Percentiles rank a stretch among this genome's conserved stretches.
phyloP scores from a whole-genome alignment of 2,329 filamentous ascomycete genomes.

The Clarireedia homoeocarpa region DNA sequence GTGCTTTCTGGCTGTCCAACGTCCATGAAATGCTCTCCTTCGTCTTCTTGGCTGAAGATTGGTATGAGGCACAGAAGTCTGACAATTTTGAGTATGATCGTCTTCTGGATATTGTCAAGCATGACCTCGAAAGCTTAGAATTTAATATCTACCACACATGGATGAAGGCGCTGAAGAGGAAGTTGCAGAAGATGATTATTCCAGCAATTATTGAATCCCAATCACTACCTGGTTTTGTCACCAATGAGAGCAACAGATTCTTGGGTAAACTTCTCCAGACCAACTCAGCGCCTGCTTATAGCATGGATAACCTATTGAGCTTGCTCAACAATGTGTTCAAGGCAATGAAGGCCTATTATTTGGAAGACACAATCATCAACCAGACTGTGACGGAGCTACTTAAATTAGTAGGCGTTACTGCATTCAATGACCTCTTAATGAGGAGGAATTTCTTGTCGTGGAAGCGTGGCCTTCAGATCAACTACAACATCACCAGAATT shows the following conservation, averaged over 20 bases:
- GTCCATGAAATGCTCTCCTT: constrained; percentile 99
- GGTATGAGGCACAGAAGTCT: constrained; percentile 98
- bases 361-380: constrained; percentile 92
- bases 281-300: constrained; percentile 89
- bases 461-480: constrained; percentile 98
- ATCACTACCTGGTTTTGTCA: constrained; percentile 95
- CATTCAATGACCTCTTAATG: constrained; percentile 98
- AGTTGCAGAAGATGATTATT: constrained; percentile 98
- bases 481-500: constrained; percentile 99
- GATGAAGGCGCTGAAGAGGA: constrained; percentile 99
- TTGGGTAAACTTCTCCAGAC: constrained; percentile 91
- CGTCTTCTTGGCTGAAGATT: constrained; percentile 97
- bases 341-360: constrained; percentile 97
- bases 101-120: constrained; percentile 96
- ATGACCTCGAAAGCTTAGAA: constrained; percentile 94
- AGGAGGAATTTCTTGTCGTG: constrained; percentile 96
- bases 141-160: constrained; percentile 99
- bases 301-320: constrained; percentile 97
- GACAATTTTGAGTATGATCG: constrained; percentile 99
- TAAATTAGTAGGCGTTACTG: constrained; percentile 88
- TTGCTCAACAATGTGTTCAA: constrained; percentile 95
- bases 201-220: constrained; percentile 98
- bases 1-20: constrained; percentile 97
- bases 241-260: constrained; percentile 97
- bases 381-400: constrained; percentile 94